Evolutionary conservation across 352 stramenopile genomes (phyloP).

Genomic region (Phytophthora capsici): DNA sequence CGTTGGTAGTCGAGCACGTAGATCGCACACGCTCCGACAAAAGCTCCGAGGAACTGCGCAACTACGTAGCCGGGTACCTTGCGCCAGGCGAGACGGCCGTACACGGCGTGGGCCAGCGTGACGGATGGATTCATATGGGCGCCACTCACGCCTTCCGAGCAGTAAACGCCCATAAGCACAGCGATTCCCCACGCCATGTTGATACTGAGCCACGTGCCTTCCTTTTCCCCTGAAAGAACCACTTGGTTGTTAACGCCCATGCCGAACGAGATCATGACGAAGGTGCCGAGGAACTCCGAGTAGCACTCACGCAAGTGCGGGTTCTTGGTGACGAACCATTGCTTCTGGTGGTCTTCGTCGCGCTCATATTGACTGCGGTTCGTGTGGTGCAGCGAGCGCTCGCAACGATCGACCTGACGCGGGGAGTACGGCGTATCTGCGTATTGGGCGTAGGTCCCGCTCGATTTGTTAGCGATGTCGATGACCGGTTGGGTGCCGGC

Average conservation of each 20-base stretch:
- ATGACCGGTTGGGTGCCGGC: constrained; percentile 30
- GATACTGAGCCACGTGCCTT: constrained; percentile 71
- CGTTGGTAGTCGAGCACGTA: constrained; percentile 61
- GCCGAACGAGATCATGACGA: constrained; percentile 63
- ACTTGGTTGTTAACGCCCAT: constrained; percentile 72
- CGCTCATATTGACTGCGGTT: constrained; percentile 39
- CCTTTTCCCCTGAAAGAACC: constrained; percentile 45
- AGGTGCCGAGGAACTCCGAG: constrained; percentile 54
- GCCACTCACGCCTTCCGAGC: constrained; percentile 53
- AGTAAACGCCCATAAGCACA: constrained; percentile 64
- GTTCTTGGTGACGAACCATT: constrained; percentile 34
- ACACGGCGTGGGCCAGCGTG: constrained; percentile 58
- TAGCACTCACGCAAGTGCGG: constrained; percentile 47
- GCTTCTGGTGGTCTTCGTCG: constrained; percentile 25
- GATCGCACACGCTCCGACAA: constrained; percentile 46
- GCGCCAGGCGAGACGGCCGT: constrained; percentile 49
- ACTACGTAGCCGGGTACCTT: constrained; percentile 55
- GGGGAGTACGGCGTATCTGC: constrained; percentile 28
- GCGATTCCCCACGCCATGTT: constrained; percentile 62
- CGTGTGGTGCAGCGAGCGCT: constrained; percentile 39
- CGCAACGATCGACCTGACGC: constrained; percentile 22
- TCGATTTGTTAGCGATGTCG: constrained; percentile 35
- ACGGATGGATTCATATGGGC: constrained; percentile 70
- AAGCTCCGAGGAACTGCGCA: constrained; percentile 49
- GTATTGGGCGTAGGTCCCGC: constrained; percentile 29